A percentile compares a stretch with the other conserved stretches of the same genome.
phyloP scores from a whole-genome alignment of 495 filamentous ascomycete species.

The Parathielavia appendiculata region DNA sequence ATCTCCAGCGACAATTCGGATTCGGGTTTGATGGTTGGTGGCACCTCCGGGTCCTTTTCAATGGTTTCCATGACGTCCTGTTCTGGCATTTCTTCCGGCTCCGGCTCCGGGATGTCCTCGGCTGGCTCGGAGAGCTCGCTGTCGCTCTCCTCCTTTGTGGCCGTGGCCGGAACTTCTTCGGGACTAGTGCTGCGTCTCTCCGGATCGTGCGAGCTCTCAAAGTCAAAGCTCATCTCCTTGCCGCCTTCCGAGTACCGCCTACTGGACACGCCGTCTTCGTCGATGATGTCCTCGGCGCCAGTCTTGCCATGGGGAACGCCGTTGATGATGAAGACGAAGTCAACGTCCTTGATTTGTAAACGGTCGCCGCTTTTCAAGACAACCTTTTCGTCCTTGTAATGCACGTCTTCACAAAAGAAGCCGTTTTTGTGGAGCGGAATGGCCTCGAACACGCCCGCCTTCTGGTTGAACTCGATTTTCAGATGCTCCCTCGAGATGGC shows the following conservation, averaged over 20 bases:
- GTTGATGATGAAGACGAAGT: conserved; percentile 68
- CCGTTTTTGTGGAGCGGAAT: conserved; percentile 80
- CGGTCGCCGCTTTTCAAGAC: conserved; percentile 65
- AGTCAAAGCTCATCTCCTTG: conserved; percentile 60
- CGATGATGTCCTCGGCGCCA: conserved; percentile 51
- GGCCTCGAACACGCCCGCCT: conserved; percentile 69
- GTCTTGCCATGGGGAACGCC: conserved; percentile 65
- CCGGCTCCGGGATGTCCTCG: conserved; percentile 29
- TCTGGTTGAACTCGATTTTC: conserved; percentile 74
- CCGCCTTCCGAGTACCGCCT: conserved; percentile 48
- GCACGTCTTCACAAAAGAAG: conserved; percentile 73
- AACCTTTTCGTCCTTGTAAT: conserved; percentile 57
- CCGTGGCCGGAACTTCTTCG: conserved; percentile 28
- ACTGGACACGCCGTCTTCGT: conserved; percentile 36
- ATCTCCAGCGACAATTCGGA: conserved; percentile 25
- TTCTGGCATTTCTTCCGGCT: conserved; percentile 34
- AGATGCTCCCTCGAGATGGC: conserved; percentile 84
- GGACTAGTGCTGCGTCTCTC: conserved; percentile 52
- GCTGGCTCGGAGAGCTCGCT: conserved; percentile 30
- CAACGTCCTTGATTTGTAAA: conserved; percentile 75
- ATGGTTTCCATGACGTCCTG: conserved; percentile 35
- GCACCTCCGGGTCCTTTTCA: conserved; percentile 34
- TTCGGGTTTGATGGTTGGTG: conserved; percentile 30
- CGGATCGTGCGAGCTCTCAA: conserved; percentile 54
- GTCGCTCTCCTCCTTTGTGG: conserved; percentile 22